Evolutionary conservation across 306 rosid genomes (phyloP), one percentile per base, ranked within the genome.

Genomic region (Lathyrus sativus): DNA sequence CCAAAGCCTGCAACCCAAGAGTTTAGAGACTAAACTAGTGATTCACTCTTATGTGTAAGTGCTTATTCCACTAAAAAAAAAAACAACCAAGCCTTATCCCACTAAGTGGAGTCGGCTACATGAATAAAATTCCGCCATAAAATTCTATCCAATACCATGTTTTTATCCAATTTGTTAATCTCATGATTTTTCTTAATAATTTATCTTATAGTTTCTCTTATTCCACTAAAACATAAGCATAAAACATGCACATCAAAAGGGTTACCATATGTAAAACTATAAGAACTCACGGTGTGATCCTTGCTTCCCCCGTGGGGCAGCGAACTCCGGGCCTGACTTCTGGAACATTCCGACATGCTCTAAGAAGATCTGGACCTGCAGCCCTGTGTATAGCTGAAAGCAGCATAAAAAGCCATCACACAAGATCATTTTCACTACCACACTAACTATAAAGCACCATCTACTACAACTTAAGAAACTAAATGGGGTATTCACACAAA

Each of bases 261-360:
- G 73, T 11, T n/a, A 53, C 2, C 9, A 69, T 15, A 48, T 13
- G 51, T 14, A 55, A 68, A 66, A 60, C 3, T 4, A 59, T 6
- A 76, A 62, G 7, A 68, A 55, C 85, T 80, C 74, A 92, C 96
- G 68, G 88, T 28, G 98, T 89, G 68, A 92, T 86, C 75, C 96
- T 84, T 49, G 98, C 98, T 81, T 92, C 98, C 62, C 98, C 96
- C 0, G 89, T 84, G 49, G 98, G 98, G 49, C 95, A 92, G 48
- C 98, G 96, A 38, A 92, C 75, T 46, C 95, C 86, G 6, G 84
- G 87, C 56, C 83, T 56, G 53, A 80, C 95, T 80, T 89, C 88
- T 17, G 89, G 91, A 55, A 92, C 92, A 68, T 55, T 50, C 41
- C 53, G 73, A 77, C 98, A 92, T 3, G 92, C 96, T 76, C 78